A percentile compares a stretch with the other conserved stretches of the same genome.
phyloP scores from a whole-genome alignment of 345 rosid species.

The Lepidium sativum region DNA sequence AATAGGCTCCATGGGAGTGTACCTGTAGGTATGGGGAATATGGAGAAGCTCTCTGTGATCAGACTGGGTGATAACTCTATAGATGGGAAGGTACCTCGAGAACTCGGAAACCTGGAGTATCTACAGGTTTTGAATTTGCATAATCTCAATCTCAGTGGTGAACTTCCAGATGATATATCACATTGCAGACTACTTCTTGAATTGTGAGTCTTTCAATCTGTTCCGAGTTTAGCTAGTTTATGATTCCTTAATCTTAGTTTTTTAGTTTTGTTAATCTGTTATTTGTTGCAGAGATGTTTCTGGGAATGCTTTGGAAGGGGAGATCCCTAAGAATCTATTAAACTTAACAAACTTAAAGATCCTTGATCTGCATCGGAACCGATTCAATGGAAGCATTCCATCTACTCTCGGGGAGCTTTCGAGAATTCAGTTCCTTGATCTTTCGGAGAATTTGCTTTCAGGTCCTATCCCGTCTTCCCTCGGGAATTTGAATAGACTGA shows the following conservation, averaged over 20 bases:
- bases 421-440: constrained; percentile 45
- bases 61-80: constrained; percentile 66
- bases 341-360: constrained; percentile 68
- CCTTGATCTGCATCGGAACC: constrained; percentile 65
- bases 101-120: constrained; percentile 50
- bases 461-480: constrained; percentile 68
- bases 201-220: constrained; percentile 29
- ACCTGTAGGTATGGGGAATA: constrained; percentile 39
- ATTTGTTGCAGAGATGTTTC: constrained; percentile 82
- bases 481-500: constrained; percentile 40
- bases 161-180: constrained; percentile 52
- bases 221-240: neutral
- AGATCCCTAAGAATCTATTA: constrained; percentile 49
- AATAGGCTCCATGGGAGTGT: constrained; percentile 60
- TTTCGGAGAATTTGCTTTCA: constrained; percentile 62
- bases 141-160: constrained; percentile 62
- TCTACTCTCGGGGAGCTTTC: constrained; percentile 46
- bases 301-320: constrained; percentile 61
- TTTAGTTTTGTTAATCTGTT: constrained; percentile 24
- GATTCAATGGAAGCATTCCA: constrained; percentile 61
- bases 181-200: constrained; percentile 48
- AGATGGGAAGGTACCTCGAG: constrained; percentile 51
- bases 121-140: constrained; percentile 76
- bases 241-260: neutral
- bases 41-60: constrained; percentile 55